Evolutionary conservation across 331 rosid genomes (phyloP), one percentile per base, ranked within the genome.

Genomic region (Cydonia oblonga): DNA sequence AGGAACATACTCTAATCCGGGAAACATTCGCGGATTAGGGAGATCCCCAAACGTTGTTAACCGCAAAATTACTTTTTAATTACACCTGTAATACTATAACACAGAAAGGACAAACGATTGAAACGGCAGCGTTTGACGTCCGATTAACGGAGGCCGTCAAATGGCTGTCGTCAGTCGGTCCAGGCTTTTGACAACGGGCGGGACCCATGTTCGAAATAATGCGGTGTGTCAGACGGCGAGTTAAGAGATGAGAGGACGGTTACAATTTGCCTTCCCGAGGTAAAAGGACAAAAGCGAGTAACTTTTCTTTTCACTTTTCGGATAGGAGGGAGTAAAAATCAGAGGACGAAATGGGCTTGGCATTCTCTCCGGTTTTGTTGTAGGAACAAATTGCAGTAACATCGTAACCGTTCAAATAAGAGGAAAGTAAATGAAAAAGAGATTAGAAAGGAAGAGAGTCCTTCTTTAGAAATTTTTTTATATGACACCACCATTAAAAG

Each of bases 221-320:
- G 44, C 24, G 46, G 0, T 19, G 23, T 56, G 84, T 76, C 84
- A 73, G 81, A 70, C 66, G 75, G 42, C 35, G 14, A 73, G 71
- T 63, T 15, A 46, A 46, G 76, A 80, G 40, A 61, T 8, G 28
- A 24, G 42, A 76, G 64, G 83, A 82, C 76, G 67, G 42, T 63
- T 81, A 57, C 81, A 72, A 69, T 32, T 84, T 81, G 69, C 88
- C 84, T 86, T 89, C 89, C 89, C 91, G 85, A 89, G 84, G 91
- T 56, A 64, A 53, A 60, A 35, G 3, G 1, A 51, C 6, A 29
- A 15, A 23, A 35, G 71, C 38, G 38, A 23, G 70, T 57, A 70
- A 80, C 71, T 28, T 75, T 51, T 68, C 24, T 67, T 35, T 18
- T 71, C n/a, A 28, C 75, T 71, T 71, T 58, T 59, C 25, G 18